Percentiles rank a stretch among this genome's conserved stretches.
Conservation (phyloP, 352 stramenopile species). For the Phytophthora litchii region DNA sequence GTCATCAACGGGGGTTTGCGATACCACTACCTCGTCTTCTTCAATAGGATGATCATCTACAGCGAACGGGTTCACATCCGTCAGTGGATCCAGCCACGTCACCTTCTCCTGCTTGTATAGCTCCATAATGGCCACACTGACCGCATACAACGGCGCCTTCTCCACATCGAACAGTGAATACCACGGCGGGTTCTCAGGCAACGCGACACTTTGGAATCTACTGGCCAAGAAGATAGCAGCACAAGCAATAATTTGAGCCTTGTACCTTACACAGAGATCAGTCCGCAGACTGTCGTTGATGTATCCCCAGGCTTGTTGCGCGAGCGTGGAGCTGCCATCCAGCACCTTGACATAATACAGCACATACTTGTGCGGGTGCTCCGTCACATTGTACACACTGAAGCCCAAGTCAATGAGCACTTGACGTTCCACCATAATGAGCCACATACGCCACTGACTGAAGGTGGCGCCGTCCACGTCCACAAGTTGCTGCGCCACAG, state of each 20-base stretch:
- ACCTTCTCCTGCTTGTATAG: constrained; percentile 66
- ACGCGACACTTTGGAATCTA: constrained; percentile 55
- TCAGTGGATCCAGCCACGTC: constrained; percentile 77
- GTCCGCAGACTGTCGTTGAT: constrained; percentile 90
- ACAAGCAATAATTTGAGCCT: constrained; percentile 87
- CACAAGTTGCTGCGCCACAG: constrained; percentile 67
- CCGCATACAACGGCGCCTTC: constrained; percentile 48
- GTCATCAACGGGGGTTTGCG: constrained; percentile 1
- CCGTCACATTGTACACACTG: constrained; percentile 91
- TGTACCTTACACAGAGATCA: constrained; percentile 86
- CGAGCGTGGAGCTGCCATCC: constrained; percentile 67
- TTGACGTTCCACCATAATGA: constrained; percentile 89
- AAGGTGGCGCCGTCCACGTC: constrained; percentile 67
- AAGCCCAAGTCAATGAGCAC: constrained; percentile 94
- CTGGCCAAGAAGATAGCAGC: constrained; percentile 90
- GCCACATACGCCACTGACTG: constrained; percentile 78
- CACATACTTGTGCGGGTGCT: constrained; percentile 94
- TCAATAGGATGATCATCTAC: constrained; percentile 52
- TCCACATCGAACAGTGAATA: constrained; percentile 76
- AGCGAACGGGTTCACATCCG: constrained; percentile 68
- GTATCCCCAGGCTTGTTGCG: constrained; percentile 89
- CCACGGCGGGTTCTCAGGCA: constrained; percentile 67
- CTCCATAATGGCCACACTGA: constrained; percentile 59
- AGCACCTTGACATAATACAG: constrained; percentile 93
- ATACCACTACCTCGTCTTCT: constrained; percentile 10